These are phyloP conservation scores for Leccinum arenicola DNA, from an alignment of 768 basidiomycete genomes.

Conservation along the genomic window DNA sequence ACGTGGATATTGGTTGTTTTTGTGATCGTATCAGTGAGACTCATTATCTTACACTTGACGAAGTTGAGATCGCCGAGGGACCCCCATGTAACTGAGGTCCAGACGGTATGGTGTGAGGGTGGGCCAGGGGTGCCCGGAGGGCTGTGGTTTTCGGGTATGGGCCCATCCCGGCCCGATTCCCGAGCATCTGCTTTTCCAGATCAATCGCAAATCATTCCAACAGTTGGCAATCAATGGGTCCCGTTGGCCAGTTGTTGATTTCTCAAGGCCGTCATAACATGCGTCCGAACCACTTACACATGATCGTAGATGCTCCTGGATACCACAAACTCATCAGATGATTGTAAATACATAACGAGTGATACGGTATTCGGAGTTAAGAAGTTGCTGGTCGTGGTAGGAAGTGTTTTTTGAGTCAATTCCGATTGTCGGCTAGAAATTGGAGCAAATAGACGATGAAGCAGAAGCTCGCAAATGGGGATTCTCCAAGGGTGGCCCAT, in stretches of 20 bases:
- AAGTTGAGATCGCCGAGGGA: too few species aligned
- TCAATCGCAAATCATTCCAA: conserved; percentile 9
- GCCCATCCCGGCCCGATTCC: conserved; percentile 45
- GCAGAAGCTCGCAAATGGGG: conserved; percentile 50
- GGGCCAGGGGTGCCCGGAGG: too few species aligned
- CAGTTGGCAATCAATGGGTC: conserved; percentile 41
- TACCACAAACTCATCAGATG: conserved; percentile 70
- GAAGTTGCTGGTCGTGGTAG: conserved; percentile 70
- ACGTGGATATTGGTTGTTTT: too few species aligned
- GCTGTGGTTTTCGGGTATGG: conserved; percentile 45
- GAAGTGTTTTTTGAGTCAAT: not conserved
- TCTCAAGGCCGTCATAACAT: conserved; percentile 65
- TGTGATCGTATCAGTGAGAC: too few species aligned
- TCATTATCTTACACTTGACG: too few species aligned
- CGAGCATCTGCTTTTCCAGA: conserved; percentile 27
- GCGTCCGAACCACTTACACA: conserved; percentile 79
- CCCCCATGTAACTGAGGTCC: too few species aligned
- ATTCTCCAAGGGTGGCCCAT: conserved; percentile 44
- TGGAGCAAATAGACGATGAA: conserved; percentile 52
- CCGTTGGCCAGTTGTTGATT: conserved; percentile 62
- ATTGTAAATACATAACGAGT: conserved; percentile 61
- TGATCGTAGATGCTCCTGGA: conserved; percentile 68
- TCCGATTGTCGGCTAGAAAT: conserved; percentile 14
- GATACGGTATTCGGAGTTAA: conserved; percentile 86
- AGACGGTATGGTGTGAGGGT: too few species aligned